Base-by-base conservation (phyloP, 1,284 basidiomycete species). In the Termitomyces sp. region DNA sequence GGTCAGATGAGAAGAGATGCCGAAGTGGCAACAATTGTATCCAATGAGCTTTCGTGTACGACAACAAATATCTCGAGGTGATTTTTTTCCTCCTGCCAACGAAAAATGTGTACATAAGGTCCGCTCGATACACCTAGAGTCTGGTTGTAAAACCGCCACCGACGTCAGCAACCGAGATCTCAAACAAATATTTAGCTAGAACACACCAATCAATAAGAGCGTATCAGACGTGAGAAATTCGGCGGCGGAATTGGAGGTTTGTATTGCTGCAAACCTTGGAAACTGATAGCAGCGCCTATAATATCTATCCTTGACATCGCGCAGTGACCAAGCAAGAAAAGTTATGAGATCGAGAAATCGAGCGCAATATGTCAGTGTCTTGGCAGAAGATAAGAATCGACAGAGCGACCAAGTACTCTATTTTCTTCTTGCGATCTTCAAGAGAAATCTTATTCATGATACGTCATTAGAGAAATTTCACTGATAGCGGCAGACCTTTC, bases 401-500 rank as follows among this genome's bases (percentile, higher is more conserved):
- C 15, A 50, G 39, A 38, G 13, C 33, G n/a, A 10, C 38, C 47
- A 33, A 54, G 45, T 17, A 28, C 19, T 39, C 15, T 39, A 17
- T 45, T 56, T 28, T 48, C 56, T 36, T 54, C 49, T 49, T 45
- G 28, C 26, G 56, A 40, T 42, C 58, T 60, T 55, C 21, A 5
- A 41, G 24, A 48, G 7, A 31, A 47, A 34, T 24, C 17, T 30
- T 2, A 39, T 51, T 10, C 47, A 31, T 17, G 9, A 26, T 39
- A 19, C 13, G 28, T 19, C 21, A 8, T 13, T 2, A 19, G 15
- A 30, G 6, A 33, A 45, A 10, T 15, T 34, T 17, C 13, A 38
- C 34, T 28, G 24, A 1, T n/a, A 8, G 12, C 6, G 28, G 8
- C 43, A 3, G 24, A 62, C 60, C 52, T 67, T 41, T 67, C 58